Base-by-base conservation (phyloP, 169 alveolate species). In the Plasmodium vinckei region DNA sequence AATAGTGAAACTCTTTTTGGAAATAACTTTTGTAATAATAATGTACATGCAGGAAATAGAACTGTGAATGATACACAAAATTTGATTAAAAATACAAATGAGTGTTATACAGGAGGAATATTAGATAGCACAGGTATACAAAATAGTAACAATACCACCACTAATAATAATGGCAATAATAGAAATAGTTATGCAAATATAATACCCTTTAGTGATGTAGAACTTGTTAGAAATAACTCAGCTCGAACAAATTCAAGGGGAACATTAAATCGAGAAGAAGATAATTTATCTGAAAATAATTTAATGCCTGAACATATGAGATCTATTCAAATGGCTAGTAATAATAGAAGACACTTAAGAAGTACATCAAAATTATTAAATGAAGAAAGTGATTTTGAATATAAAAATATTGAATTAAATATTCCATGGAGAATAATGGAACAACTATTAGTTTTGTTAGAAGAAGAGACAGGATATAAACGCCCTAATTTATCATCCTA, bases 381-480 rank as follows among this genome's bases (percentile, higher is more conserved):
- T 57, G 88, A 77, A 15, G 25, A 42, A 27, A 77, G 64, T 13
- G 77, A 77, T 44, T 63, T 75, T 1, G 88, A 77, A 19, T 68
- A 77, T 68, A 77, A 77, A 51, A 77, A 77, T 56, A 25, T 77
- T n/a, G 88, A 77, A 64, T 47, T 77, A 3, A 77, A 77, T 19
- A 77, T 77, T 13, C 88, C 88, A 57, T 77, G 88, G 88, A 77
- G 88, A 64, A 75, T 77, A n/a, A 77, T 77, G 39, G 88, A 77
- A 9, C 88, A 77, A 9, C 17, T 77, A n/a, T 27, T 77, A 64
- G 67, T 77, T 12, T 56, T 77, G 9, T 69, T 77, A 64, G 88
- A 77, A 77, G 88, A 77, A 63, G 88, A 77, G n/a, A 77, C 88
- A 25, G 88, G 88, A 64, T 77, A 77, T 64, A 65, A 75, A 49